Percentiles rank a stretch among this genome's conserved stretches.
phyloP scores from a whole-genome alignment of 192 early-diverging fungal species.

The Coemansia interrupta region DNA sequence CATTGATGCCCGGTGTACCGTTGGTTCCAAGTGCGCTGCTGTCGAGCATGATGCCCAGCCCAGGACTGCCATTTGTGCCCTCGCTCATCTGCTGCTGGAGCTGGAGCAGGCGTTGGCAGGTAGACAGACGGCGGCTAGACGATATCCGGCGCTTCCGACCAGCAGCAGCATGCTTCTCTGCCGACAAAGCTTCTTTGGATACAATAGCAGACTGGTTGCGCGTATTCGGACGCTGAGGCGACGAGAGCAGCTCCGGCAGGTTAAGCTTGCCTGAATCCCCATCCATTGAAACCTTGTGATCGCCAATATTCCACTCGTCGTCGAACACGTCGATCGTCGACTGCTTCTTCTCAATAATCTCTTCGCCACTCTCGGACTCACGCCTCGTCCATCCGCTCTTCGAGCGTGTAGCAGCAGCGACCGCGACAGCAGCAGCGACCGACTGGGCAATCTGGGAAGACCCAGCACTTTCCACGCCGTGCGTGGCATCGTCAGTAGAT shows the following conservation, averaged over 20 bases:
- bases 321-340: neutral
- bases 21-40: neutral
- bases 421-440: neutral
- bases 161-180: slow-evolving; percentile 1
- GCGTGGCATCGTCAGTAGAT: too few species aligned
- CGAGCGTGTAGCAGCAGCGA: neutral
- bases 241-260: neutral
- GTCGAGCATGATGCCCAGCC: slow-evolving; percentile 5
- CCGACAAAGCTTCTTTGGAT: neutral
- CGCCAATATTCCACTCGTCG: slow-evolving; percentile 8
- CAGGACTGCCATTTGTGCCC: slow-evolving; percentile 4
- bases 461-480: too few species aligned
- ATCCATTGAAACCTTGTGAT: slow-evolving; percentile 3
- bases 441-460: neutral
- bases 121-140: slow-evolving; percentile 19
- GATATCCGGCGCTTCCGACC: slow-evolving; percentile 27
- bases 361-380: neutral
- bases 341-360: neutral
- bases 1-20: too few species aligned
- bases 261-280: neutral
- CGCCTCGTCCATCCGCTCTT: neutral
- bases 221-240: neutral
- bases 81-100: slow-evolving; percentile 19
- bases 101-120: slow-evolving; percentile 39
- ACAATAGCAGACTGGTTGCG: neutral